Evolutionary conservation across 495 filamentous ascomycete genomes (phyloP), one percentile per base, ranked within the genome.

Genomic region (Collariella sp.): DNA sequence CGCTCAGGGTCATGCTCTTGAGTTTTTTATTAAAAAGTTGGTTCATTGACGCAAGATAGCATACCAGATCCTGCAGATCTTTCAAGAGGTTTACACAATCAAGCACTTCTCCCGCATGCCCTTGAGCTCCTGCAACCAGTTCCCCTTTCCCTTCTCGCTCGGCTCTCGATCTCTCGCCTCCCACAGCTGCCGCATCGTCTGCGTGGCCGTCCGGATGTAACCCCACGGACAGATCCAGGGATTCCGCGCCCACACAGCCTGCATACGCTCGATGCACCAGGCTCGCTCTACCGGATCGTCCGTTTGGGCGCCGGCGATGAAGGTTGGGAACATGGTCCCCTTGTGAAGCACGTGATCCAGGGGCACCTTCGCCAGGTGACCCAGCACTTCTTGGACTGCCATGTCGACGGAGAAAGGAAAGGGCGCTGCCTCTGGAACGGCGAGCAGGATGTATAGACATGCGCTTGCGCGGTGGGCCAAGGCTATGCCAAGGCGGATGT

Each of bases 271-370:
- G 26, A 66, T 40, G n/a, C 67, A 67, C 72, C 71, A 73, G 1
- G 40, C 41, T 16, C 74, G 57, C 34, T 61, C 61, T 1, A 39
- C 41, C 7, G 55, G 36, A 9, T 70, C 62, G 40, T 70, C 60
- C 5, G 71, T 67, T 33, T 82, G 79, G 4, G 81, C 63, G 1
- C 78, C 79, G 0, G 75, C 76, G 35, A 83, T 66, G 41, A 81
- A 80, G 1, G 80, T 76, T 0, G 80, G 78, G 80, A 79, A 83
- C 0, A 79, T 68, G 0, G 76, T 74, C 16, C 74, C 81, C 47
- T 83, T 84, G 60, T 81, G 74, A 15, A 77, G 56, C 0, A 69
- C 59, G 4, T 72, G 66, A 5, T 78, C 65, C 16, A 71, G 61
- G n/a, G 72, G 68, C 29, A 84, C 60, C 16, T 57, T 63, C 11